Evolutionary conservation across 1,284 basidiomycete species (phyloP), one percentile per base, ranked within the genome.

Genomic region (Naganishia sp.): DNA sequence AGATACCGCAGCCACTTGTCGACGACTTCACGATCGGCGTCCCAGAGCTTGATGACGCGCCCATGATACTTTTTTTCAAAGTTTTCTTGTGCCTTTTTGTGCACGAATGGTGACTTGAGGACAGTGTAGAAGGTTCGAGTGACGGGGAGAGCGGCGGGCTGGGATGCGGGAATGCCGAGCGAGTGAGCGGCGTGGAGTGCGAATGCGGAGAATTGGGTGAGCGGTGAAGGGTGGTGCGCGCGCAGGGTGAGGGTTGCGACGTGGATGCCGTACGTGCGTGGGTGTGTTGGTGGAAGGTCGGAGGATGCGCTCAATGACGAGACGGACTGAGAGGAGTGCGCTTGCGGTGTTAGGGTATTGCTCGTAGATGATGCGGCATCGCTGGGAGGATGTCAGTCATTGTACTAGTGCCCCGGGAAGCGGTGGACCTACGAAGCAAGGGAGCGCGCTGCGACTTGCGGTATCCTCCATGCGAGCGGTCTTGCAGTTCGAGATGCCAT

Each of bases 21-120:
- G 6, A 99, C 83, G 2, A 92, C 88, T 69, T 88, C 85, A 1
- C 85, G 82, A 73, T 94, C 85, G 11, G 93, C 86, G 78, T 99
- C 94, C 84, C 86, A 98, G 0, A 94, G 89, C 80, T 94, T 94
- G 81, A 99, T 87, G 25, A 85, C 85, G 17, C 94, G 84, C 73
- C 89, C 90, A 76, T 95, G 90, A 64, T 90, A 89, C 73, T 83
- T 84, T 39, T 92, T 82, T 79, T 93, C 89, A 78, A 97, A 99
- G 81, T 98, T 98, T 82, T 99, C 94, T 80, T 97, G 94, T 23
- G 85, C 84, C 81, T 96, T 97, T 78, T 99, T 99, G 80, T 95
- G 89, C 9, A 88, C 88, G 78, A 98, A 98, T 3, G 94, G 94
- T 3, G 87, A 86, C 50, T 88, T 86, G 11, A 86, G 84, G 15